Percentiles rank a stretch among this genome's conserved stretches.
Conservation (phyloP, 2,329 filamentous ascomycete genomes). For the Curvularia sp. region DNA sequence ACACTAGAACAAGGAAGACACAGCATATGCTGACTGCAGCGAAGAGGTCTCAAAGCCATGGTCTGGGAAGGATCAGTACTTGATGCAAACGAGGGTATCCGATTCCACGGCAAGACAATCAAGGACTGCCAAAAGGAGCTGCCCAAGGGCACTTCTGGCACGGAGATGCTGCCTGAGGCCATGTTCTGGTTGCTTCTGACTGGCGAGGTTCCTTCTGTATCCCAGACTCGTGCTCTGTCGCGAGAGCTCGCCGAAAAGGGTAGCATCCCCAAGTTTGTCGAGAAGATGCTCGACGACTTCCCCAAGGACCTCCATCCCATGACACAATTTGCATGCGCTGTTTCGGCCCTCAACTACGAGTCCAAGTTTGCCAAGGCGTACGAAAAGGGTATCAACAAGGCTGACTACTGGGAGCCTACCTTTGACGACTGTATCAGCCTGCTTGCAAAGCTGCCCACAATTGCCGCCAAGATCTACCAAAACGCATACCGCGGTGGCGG, state of each 20-base stretch:
- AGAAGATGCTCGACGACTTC: slow-evolving; percentile 87
- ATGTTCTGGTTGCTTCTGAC: slow-evolving; percentile 99
- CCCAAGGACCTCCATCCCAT: slow-evolving; percentile 93
- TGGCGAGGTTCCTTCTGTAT: slow-evolving; percentile 83
- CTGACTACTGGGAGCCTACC: slow-evolving; percentile 98
- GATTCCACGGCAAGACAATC: slow-evolving; percentile 97
- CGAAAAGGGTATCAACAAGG: slow-evolving; percentile 88
- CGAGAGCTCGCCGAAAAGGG: slow-evolving; percentile 87
- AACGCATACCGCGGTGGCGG: slow-evolving; percentile 80
- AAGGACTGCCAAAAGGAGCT: slow-evolving; percentile 95
- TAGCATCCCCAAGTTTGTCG: slow-evolving; percentile 80
- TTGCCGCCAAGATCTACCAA: slow-evolving; percentile 97
- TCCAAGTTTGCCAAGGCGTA: slow-evolving; percentile 94
- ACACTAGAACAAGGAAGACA: neutral
- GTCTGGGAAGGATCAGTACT: slow-evolving; percentile 98
- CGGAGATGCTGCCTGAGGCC: slow-evolving; percentile 96
- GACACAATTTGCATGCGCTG: slow-evolving; percentile 96
- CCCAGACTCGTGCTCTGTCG: slow-evolving; percentile 82
- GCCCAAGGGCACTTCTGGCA: slow-evolving; percentile 88
- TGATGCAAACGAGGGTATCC: slow-evolving; percentile 95
- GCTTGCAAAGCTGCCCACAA: slow-evolving; percentile 93
- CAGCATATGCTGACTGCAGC: slow-evolving; percentile 17
- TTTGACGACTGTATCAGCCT: slow-evolving; percentile 95
- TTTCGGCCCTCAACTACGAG: slow-evolving; percentile 94
- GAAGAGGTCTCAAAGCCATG: slow-evolving; percentile 89